Conservation (phyloP, 2,329 filamentous ascomycete genomes). For the Chaetomium sp. region DNA sequence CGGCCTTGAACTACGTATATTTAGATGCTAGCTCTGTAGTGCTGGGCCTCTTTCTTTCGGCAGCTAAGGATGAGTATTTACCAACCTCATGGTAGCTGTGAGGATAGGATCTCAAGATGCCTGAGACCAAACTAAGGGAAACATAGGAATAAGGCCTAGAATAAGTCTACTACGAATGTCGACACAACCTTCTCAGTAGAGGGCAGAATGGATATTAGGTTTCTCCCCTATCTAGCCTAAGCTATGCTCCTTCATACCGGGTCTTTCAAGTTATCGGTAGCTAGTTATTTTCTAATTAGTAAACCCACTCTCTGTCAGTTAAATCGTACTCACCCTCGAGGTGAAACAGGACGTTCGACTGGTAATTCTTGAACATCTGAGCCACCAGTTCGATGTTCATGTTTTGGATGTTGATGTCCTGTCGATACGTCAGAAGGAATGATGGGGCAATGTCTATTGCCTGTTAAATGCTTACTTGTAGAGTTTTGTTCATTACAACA, state of each 20-base stretch:
- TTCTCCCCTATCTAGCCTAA: not conserved
- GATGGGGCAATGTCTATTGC: no score
- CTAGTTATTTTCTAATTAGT: slow-evolving; percentile 46
- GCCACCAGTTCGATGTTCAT: slow-evolving; percentile 98
- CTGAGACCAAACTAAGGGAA: no score
- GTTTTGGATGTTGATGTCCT: slow-evolving; percentile 98
- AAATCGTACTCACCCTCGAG: slow-evolving; percentile 71
- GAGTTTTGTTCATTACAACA: slow-evolving; percentile 86
- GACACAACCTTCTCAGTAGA: not conserved
- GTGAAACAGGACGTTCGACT: slow-evolving; percentile 96
- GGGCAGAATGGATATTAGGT: not conserved
- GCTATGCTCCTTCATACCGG: slow-evolving; percentile 59
- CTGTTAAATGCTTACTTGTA: slow-evolving; percentile 62
- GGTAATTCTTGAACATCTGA: slow-evolving; percentile 99
- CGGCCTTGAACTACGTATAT: no score
- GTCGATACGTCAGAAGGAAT: slow-evolving; percentile 6
- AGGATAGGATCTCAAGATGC: no score
- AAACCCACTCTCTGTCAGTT: not conserved
- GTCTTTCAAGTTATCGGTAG: slow-evolving; percentile 81
- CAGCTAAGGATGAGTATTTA: no score
- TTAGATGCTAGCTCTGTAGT: no score
- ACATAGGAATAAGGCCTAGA: no score
- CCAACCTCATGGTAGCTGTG: no score
- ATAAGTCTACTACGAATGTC: no score
- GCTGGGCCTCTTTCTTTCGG: no score